Conservation (phyloP, 768 basidiomycete genomes). For the Exsudoporus frostii region DNA sequence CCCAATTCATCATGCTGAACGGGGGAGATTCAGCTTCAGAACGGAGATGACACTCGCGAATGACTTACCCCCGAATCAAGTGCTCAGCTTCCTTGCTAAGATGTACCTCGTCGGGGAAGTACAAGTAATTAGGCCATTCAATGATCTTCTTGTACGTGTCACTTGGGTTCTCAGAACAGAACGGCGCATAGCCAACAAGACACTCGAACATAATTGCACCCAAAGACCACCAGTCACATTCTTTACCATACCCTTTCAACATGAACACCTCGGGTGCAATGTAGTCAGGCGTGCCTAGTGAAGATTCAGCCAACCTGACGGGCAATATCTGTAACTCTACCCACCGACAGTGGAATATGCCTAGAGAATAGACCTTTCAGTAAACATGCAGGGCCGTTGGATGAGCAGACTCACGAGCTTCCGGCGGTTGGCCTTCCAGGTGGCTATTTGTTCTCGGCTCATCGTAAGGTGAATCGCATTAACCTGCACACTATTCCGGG, state of each 20-base stretch:
- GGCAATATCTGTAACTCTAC: constrained; percentile 3
- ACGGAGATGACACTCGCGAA: background rate
- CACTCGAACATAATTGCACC: constrained; percentile 99
- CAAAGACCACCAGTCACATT: constrained; percentile 99
- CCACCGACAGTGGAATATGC: constrained; percentile 86
- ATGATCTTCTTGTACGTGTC: constrained; percentile 99
- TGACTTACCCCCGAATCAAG: constrained; percentile 72
- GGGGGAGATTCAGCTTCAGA: constrained; percentile 3
- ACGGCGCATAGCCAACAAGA: constrained; percentile 95
- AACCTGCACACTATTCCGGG: constrained; percentile 94
- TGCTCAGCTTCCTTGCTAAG: constrained; percentile 91
- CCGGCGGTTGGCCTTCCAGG: constrained; percentile 98
- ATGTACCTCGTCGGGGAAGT: constrained; percentile 93
- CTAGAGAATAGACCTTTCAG: constrained; percentile 37
- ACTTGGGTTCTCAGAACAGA: constrained; percentile 94
- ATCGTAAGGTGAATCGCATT: constrained; percentile 97
- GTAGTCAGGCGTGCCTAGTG: constrained; percentile 44
- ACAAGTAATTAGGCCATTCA: constrained; percentile 88
- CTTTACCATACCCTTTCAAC: constrained; percentile 96
- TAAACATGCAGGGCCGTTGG: background rate
- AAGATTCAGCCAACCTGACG: background rate
- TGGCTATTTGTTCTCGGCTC: constrained; percentile 94
- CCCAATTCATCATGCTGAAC: constrained; percentile 80
- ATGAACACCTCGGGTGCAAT: constrained; percentile 98
- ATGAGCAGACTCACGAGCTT: constrained; percentile 62